Evolutionary conservation across 495 filamentous ascomycete species (phyloP).

Genomic region (Daldinia vernicosa): DNA sequence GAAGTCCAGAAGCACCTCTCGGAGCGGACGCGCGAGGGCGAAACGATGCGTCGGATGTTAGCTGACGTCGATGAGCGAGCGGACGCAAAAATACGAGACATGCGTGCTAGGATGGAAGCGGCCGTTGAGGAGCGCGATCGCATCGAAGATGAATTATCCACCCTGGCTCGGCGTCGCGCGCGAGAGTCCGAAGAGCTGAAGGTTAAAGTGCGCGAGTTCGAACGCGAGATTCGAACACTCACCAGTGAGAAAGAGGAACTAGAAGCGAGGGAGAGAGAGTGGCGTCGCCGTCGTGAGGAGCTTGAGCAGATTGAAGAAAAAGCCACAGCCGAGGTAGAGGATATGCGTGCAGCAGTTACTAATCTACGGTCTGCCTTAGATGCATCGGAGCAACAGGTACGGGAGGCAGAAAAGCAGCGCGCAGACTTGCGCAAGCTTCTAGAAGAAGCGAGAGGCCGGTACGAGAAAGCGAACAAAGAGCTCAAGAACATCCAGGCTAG

Average conservation of each 20-base stretch:
- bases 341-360: conserved; percentile 79
- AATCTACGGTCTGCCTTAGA: conserved; percentile 83
- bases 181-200: conserved; percentile 90
- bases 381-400: conserved; percentile 83
- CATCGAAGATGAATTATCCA: conserved; percentile 87
- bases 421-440: conserved; percentile 75
- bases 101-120: conserved; percentile 87
- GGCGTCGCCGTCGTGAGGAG: conserved; percentile 75
- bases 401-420: conserved; percentile 82
- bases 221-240: conserved; percentile 76
- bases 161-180: conserved; percentile 74
- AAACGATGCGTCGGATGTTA: conserved; percentile 91
- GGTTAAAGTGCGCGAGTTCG: conserved; percentile 78
- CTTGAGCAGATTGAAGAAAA: conserved; percentile 73
- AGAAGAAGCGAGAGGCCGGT: conserved; percentile 76
- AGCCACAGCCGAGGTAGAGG: conserved; percentile 73
- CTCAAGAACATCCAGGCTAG: conserved; percentile 53
- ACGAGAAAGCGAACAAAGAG: conserved; percentile 83
- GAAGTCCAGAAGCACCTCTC: conserved; percentile 88
- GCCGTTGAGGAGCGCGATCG: conserved; percentile 91
- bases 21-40: conserved; percentile 92
- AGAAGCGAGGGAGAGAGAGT: conserved; percentile 70
- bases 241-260: conserved; percentile 72
- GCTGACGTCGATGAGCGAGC: conserved; percentile 86
- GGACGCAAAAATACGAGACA: conserved; percentile 81